A percentile compares a stretch with the other conserved stretches of the same genome.
These are phyloP conservation scores for Pilatotrama ljubarskyi DNA, from an alignment of 768 basidiomycete genomes.

Conservation along the genomic window DNA sequence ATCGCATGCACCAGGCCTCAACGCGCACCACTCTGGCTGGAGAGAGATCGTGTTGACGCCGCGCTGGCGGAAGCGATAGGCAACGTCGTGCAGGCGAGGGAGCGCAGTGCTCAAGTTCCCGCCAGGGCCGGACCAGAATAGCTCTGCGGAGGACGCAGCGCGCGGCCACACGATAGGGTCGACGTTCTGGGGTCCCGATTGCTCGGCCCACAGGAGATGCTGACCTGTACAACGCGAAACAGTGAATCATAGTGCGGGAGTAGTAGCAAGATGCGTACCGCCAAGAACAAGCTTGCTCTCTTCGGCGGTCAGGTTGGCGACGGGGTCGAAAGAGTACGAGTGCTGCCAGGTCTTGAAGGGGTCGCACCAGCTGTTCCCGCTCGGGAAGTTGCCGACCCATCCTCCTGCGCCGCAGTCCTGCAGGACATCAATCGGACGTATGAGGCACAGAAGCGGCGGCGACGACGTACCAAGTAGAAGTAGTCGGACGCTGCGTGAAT, in stretches of 20 bases:
- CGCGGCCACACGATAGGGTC: conserved; percentile 77
- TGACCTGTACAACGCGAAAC: conserved; percentile 38
- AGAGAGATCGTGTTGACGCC: conserved; percentile 62
- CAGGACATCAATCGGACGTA: not conserved
- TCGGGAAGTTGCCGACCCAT: conserved; percentile 59
- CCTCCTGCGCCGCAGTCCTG: conserved; percentile 72
- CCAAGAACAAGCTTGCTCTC: conserved; percentile 64
- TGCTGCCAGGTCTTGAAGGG: conserved; percentile 82
- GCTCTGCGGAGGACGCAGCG: conserved; percentile 69
- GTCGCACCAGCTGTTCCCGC: conserved; percentile 71
- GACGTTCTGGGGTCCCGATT: conserved; percentile 64
- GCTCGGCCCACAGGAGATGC: conserved; percentile 75
- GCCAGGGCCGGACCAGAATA: conserved; percentile 70
- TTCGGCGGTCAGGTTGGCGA: conserved; percentile 48
- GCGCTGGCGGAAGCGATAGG: conserved; percentile 61
- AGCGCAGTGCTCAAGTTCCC: conserved; percentile 43
- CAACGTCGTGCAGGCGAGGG: conserved; percentile 65
- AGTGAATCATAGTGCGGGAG: not conserved
- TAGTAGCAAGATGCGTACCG: conserved; percentile 30
- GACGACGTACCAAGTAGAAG: conserved; percentile 66
- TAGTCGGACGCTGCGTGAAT: conserved; percentile 73
- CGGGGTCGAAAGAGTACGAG: conserved; percentile 73
- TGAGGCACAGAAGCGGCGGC: no score
- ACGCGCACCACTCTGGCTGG: conserved; percentile 74
- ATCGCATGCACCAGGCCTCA: conserved; percentile 61